Base-by-base conservation (phyloP, 2,329 filamentous ascomycete genomes). In the Colletotrichum cuscutae region DNA sequence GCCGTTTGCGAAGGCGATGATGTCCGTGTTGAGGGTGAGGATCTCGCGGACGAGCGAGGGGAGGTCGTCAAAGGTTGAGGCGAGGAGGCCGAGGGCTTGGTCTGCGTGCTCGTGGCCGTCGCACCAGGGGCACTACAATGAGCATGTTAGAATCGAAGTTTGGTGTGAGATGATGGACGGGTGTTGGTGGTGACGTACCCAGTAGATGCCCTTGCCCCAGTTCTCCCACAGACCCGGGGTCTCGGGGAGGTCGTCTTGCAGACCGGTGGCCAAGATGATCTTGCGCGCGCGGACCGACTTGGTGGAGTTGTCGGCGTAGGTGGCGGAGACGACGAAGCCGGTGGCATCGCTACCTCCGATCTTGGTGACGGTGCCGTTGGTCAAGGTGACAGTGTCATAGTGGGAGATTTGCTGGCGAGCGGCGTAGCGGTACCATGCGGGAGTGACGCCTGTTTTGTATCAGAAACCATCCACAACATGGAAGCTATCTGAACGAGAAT, bases 61-160 rank as follows among this genome's bases (percentile, higher is more conserved):
- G 0, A 88, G 80, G 32, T 86, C 81, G 1, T 81, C 76, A n/a
- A 42, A 60, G 0, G 91, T 78, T 1, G 81, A 74, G 1, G 83
- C 86, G 0, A 92, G 78, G 42, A 92, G 82, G 1, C 89, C 89
- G 1, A 92, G 83, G 0, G 84, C 71, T 73, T 91, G 89, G 76
- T 91, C 88, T 0, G 86, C 87, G 77, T 91, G 89, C 79, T 92
- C 90, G 74, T 87, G 84, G 13, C 90, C 90, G 76, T 92, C 90
- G 74, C 90, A 92, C 90, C 90, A 92, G 0, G 89, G 89, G 67
- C 90, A 92, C 68, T 62, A 26, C 19, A 46, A 12, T n/a, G n/a
- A 5, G 12, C 22, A 15, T 30, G n/a, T 65, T 22, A 57, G 30
- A 8, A 54, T 1, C 22, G 15, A 8, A 19, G 28, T 22, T n/a